phyloP scores from a whole-genome alignment of 2,329 filamentous ascomycete species.

The Hypoxylon sp. region DNA sequence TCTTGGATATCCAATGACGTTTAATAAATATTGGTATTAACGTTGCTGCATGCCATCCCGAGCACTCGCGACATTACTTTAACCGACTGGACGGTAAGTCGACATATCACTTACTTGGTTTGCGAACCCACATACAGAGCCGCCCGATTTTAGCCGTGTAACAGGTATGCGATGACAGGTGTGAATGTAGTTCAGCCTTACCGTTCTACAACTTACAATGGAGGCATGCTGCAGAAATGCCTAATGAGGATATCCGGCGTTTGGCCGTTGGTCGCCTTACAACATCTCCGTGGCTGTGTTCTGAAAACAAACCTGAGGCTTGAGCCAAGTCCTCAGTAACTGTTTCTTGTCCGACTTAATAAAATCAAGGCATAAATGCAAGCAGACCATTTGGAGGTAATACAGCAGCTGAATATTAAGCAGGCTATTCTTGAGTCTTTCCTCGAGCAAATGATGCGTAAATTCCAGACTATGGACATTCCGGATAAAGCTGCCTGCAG shows the following conservation, averaged over 20 bases:
- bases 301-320: conserved; percentile 1
- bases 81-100: not conserved
- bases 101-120: not conserved
- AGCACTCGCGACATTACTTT: not conserved
- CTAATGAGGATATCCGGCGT: not conserved
- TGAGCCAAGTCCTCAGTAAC: not conserved
- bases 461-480: not conserved
- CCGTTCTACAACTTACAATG: not conserved
- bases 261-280: not conserved
- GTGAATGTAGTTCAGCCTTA: not conserved
- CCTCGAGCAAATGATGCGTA: not conserved
- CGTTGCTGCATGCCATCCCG: not conserved
- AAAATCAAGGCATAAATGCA: not conserved
- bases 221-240: not conserved
- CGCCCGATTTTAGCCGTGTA: not conserved
- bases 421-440: not conserved
- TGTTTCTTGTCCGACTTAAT: not conserved
- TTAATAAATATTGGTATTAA: not conserved
- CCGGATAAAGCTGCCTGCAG: not conserved
- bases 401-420: not conserved
- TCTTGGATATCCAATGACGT: not conserved
- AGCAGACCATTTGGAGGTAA: conserved; percentile 2
- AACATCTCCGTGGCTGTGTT: conserved; percentile 5
- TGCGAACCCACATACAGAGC: not conserved
- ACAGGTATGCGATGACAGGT: too few species aligned